Evolutionary conservation across 139 green algal species (phyloP), one percentile per base, ranked within the genome.

Genomic region (Chlorella sp.): DNA sequence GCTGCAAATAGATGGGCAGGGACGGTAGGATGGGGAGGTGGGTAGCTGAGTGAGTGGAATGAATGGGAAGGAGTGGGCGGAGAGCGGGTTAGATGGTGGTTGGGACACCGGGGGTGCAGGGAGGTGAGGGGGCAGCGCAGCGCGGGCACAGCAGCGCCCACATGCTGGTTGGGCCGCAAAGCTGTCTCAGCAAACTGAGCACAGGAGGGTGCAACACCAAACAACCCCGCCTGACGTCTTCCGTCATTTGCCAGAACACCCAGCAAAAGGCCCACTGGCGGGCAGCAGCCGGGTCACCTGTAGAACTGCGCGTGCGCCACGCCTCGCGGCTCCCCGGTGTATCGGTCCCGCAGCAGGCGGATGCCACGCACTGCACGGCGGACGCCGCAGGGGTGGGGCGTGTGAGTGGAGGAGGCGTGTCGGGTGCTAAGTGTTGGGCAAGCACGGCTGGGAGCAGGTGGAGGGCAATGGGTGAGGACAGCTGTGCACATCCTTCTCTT

Each of bases 281-380:
- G 21, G 21, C 73, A 42, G n/a, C 75, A 18, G 37, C 64, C 16
- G 7, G n/a, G n/a, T 26, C 39, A 88, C 84, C 84, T 94, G 88
- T 75, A 42, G 30, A 96, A 95, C 53, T 97, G 88, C 40, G 96
- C 89, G 88, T 96, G 95, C 19, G 91, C 92, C 86, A 95, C 96
- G 61, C 94, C 94, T 21, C 95, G 89, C 9, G 93, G 94, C 24
- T 87, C 91, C 15, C 94, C 94, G 0, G 93, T 97, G 76, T 88
- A 93, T 66, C 95, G 95, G 91, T 98, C 95, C 36, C 91, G 84
- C 86, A 98, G 91, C 40, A 98, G 71, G 60, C 96, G 92, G 83
- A 98, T 91, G 53, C 96, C 95, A 28, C 93, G 91, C 53, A 97
- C 92, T 22, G 86, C 86, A 64, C n/a, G n/a, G 14, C 7, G 39